Evolutionary conservation across 805 yeast genomes (phyloP).

Genomic region (Maudiozyma barnettii): DNA sequence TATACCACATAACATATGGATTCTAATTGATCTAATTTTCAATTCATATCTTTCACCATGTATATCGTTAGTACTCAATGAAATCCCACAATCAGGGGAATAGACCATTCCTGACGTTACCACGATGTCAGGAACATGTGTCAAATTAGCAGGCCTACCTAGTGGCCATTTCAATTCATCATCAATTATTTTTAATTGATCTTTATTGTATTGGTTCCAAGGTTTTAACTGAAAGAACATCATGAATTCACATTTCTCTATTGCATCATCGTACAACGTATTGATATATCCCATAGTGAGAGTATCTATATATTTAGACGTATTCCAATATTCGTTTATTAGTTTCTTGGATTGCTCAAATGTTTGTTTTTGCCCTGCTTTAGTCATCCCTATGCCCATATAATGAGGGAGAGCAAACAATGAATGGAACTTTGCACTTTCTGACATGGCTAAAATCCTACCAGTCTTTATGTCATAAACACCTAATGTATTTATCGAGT

Average conservation of each 20-base stretch:
- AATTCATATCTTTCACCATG: constrained; percentile 51
- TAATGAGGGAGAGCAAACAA: constrained; percentile 52
- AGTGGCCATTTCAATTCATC: constrained; percentile 60
- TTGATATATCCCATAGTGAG: constrained; percentile 36
- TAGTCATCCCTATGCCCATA: constrained; percentile 31
- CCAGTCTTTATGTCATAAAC: constrained; percentile 62
- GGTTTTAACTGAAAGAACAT: constrained; percentile 59
- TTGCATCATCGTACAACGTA: constrained; percentile 26
- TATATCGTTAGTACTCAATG: constrained; percentile 32
- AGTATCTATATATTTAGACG: constrained; percentile 35
- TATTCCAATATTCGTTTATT: constrained; percentile 36
- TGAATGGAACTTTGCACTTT: constrained; percentile 57
- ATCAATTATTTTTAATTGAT: constrained; percentile 55
- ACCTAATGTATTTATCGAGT: constrained; percentile 45
- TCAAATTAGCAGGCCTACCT: constrained; percentile 62
- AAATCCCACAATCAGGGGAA: constrained; percentile 83
- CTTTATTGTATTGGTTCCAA: constrained; percentile 39
- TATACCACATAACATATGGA: constrained; percentile 36
- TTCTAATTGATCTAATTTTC: constrained; percentile 31
- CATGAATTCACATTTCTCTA: constrained; percentile 57
- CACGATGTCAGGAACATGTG: constrained; percentile 43
- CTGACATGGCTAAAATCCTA: constrained; percentile 46
- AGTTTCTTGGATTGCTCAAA: constrained; percentile 40
- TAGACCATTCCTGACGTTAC: constrained; percentile 53
- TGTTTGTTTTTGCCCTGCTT: constrained; percentile 32